Conservation (phyloP, 1,139 yeast species). For the Yamadazyma kanchanaburiensis region DNA sequence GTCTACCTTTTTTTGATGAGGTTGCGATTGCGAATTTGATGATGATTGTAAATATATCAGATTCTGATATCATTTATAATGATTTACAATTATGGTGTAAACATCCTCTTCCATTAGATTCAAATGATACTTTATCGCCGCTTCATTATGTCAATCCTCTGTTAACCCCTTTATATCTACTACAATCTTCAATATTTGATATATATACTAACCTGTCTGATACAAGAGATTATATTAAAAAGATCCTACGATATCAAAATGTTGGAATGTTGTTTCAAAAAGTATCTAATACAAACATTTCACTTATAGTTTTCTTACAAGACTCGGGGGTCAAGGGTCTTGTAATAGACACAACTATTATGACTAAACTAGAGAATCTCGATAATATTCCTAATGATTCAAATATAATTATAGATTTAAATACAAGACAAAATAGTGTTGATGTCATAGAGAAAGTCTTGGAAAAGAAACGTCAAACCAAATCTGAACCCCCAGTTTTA, state of each 20-base stretch:
- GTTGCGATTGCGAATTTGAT: background rate
- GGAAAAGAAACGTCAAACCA: slow-evolving; percentile 21
- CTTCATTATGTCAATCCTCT: slow-evolving; percentile 18
- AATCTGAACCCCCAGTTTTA: slow-evolving; percentile 9
- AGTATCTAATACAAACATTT: slow-evolving; percentile 11
- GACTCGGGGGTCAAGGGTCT: slow-evolving; percentile 16
- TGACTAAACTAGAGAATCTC: slow-evolving; percentile 4
- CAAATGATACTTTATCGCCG: slow-evolving; percentile 7
- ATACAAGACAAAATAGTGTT: slow-evolving; percentile 6
- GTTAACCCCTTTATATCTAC: slow-evolving; percentile 28
- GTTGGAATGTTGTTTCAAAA: slow-evolving; percentile 17
- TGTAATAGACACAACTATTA: slow-evolving; percentile 14
- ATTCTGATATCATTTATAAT: slow-evolving; percentile 5
- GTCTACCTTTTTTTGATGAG: background rate
- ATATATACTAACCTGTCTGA: slow-evolving; percentile 23
- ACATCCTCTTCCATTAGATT: slow-evolving; percentile 6
- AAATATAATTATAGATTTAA: slow-evolving; percentile 10
- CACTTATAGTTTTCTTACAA: slow-evolving; percentile 18
- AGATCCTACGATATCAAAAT: no score
- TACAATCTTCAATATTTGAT: slow-evolving; percentile 20
- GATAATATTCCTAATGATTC: background rate
- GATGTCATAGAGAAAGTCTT: slow-evolving; percentile 36
- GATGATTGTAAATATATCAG: no score
- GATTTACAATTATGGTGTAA: slow-evolving; percentile 29
- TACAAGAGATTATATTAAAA: slow-evolving; percentile 25